Conservation (phyloP, 768 basidiomycete genomes). For the Mycena belliarum region DNA sequence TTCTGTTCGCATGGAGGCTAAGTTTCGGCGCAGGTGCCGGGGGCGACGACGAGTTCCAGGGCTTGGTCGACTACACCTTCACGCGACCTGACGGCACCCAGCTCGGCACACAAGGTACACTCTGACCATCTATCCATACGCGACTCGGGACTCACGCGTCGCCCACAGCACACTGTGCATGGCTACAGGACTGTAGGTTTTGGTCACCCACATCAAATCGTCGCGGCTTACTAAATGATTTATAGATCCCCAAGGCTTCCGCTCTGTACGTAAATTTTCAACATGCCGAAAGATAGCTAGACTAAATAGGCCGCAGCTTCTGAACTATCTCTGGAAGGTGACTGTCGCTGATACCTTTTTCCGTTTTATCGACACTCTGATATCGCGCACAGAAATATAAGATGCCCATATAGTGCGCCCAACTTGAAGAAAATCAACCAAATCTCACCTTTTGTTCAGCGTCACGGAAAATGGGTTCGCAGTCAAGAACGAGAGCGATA, state of each 20-base stretch:
- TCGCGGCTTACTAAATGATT: neutral
- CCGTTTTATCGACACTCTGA: conserved; percentile 1
- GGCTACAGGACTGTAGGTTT: conserved; percentile 63
- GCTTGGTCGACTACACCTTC: conserved; percentile 60
- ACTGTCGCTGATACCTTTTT: neutral
- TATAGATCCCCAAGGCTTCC: conserved; percentile 65
- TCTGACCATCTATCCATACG: neutral
- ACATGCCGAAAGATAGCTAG: neutral
- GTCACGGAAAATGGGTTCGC: conserved; percentile 79
- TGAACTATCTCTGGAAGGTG: conserved; percentile 74
- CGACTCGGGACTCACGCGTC: neutral
- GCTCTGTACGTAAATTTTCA: conserved; percentile 39
- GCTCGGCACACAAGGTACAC: conserved; percentile 58
- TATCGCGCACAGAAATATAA: conserved; percentile 17
- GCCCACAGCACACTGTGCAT: conserved; percentile 55
- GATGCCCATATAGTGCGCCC: conserved; percentile 54
- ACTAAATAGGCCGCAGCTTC: conserved; percentile 36
- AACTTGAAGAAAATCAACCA: neutral
- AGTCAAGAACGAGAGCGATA: conserved; percentile 60
- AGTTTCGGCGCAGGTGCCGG: conserved; percentile 46
- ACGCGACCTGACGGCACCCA: conserved; percentile 63
- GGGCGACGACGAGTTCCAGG: conserved; percentile 65
- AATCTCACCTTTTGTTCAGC: conserved; percentile 30
- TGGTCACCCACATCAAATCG: neutral
- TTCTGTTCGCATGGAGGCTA: neutral